phyloP scores from a whole-genome alignment of 257 asterid species.

The Verbena officinalis region DNA sequence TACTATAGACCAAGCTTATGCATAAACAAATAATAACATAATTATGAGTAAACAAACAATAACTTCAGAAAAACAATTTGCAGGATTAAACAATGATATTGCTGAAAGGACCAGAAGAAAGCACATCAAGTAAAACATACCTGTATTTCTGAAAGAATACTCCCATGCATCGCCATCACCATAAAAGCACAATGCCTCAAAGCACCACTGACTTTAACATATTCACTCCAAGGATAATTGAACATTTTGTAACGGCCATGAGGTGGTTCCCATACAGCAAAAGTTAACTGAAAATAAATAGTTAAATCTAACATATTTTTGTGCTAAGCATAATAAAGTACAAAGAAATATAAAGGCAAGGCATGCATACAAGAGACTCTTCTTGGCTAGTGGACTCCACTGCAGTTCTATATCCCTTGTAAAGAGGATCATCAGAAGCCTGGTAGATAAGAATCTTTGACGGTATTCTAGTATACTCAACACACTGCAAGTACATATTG shows the following conservation, averaged over 20 bases:
- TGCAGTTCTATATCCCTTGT: conserved; percentile 88
- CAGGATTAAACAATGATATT: background rate
- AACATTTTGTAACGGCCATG: conserved; percentile 96
- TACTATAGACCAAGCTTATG: background rate
- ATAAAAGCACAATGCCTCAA: conserved; percentile 93
- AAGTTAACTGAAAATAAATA: conserved; percentile 49
- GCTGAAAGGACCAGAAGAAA: conserved; percentile 2
- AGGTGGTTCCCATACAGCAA: conserved; percentile 99
- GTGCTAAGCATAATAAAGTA: background rate
- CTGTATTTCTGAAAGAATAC: conserved; percentile 97
- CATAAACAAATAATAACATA: background rate
- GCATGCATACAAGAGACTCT: conserved; percentile 69
- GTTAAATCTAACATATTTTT: background rate
- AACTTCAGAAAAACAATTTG: background rate
- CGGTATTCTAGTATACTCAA: conserved; percentile 82
- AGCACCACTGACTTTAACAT: conserved; percentile 94
- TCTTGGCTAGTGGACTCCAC: conserved; percentile 93
- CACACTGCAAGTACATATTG: conserved; percentile 65
- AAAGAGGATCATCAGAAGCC: conserved; percentile 92
- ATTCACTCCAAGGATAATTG: conserved; percentile 86
- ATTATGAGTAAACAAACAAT: background rate
- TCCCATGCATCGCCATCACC: conserved; percentile 98
- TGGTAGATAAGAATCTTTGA: conserved; percentile 87
- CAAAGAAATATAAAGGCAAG: conserved; percentile 13
- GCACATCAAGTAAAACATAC: conserved; percentile 39